Conservation (phyloP, 805 yeast species). For the Lipomyces sp. region DNA sequence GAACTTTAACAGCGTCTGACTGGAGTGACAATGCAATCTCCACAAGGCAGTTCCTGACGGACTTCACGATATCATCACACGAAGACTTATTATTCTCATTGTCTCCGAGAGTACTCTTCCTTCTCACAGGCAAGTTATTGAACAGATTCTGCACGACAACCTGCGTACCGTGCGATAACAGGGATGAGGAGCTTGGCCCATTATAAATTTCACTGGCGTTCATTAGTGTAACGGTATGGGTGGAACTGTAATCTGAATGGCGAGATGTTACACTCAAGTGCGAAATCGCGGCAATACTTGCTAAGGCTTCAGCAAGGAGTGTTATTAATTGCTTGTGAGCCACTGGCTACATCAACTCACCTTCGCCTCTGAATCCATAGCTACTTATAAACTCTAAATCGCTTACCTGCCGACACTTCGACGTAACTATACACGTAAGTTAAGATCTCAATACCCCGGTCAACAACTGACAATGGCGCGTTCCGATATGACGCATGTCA, state of each 20-base stretch:
- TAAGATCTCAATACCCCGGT: background rate
- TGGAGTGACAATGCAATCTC: conserved; percentile 14
- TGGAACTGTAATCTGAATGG: conserved; percentile 29
- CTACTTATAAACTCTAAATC: conserved; percentile 42
- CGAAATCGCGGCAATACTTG: conserved; percentile 51
- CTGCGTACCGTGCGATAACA: conserved; percentile 33
- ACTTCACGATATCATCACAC: conserved; percentile 2
- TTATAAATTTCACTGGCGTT: conserved; percentile 16
- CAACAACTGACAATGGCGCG: conserved; percentile 41
- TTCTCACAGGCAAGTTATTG: conserved; percentile 40
- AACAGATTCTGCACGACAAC: conserved; percentile 39
- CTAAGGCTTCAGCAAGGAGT: conserved; percentile 47
- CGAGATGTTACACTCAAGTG: conserved; percentile 53
- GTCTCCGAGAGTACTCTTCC: conserved; percentile 16
- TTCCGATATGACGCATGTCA: conserved; percentile 53
- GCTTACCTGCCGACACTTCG: conserved; percentile 48
- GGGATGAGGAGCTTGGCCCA: conserved; percentile 6
- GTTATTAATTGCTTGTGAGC: background rate
- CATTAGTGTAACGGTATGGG: conserved; percentile 28
- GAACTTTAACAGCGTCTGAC: conserved; percentile 1
- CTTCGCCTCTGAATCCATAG: conserved; percentile 38
- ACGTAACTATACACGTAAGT: conserved; percentile 46
- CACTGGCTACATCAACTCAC: conserved; percentile 3
- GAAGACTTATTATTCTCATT: background rate
- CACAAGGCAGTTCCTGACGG: conserved; percentile 14